A percentile compares a stretch with the other conserved stretches of the same genome.
These are phyloP conservation scores for Vicia faba DNA, from an alignment of 306 rosid species.

Conservation along the genomic window DNA sequence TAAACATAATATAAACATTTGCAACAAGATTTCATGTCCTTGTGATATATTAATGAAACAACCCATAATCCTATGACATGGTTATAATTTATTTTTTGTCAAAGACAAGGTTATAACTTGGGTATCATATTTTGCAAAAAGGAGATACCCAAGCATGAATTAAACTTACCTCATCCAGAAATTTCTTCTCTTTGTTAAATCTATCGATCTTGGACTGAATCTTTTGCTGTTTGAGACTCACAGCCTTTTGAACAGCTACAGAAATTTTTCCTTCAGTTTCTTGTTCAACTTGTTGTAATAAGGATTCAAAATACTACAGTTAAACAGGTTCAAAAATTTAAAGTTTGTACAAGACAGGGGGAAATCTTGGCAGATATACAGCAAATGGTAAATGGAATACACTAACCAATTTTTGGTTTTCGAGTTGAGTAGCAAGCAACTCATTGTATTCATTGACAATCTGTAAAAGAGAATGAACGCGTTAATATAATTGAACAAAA, in stretches of 20 bases:
- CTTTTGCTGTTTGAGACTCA: conserved; percentile 70
- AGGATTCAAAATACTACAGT: conserved; percentile 84
- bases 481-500: conserved; percentile 6
- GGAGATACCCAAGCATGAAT: conserved; percentile 4
- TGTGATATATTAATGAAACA: conserved; percentile 13
- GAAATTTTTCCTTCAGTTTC: conserved; percentile 71
- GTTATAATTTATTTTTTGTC: neutral
- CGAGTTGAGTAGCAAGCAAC: conserved; percentile 86
- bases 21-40: conserved; percentile 19
- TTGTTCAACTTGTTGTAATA: conserved; percentile 86
- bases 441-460: conserved; percentile 92
- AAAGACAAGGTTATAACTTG: conserved; percentile 25
- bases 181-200: conserved; percentile 75
- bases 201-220: conserved; percentile 76
- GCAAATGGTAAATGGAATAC: conserved; percentile 24
- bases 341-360: conserved; percentile 5
- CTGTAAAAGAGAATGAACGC: conserved; percentile 47
- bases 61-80: neutral
- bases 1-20: conserved; percentile 29
- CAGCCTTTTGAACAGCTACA: conserved; percentile 72
- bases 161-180: conserved; percentile 76
- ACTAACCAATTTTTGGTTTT: conserved; percentile 83
- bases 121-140: conserved; percentile 7
- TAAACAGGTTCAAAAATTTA: conserved; percentile 14
- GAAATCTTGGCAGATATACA: conserved; percentile 28